Conservation (phyloP, 345 rosid genomes). For the Iberis pinnata region DNA sequence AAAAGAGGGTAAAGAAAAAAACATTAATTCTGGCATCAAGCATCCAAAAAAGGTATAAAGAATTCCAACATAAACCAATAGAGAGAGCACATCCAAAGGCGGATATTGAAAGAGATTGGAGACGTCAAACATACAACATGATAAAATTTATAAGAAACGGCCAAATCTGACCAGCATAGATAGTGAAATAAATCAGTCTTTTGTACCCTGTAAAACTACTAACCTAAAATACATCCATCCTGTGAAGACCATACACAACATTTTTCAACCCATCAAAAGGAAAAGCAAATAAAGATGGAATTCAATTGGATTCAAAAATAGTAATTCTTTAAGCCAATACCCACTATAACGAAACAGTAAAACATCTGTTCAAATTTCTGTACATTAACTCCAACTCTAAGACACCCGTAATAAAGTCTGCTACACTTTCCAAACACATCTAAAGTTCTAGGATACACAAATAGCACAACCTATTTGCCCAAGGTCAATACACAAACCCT, state of each 20-base stretch:
- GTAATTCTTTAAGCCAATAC: slow-evolving; percentile 15
- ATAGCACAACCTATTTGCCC: slow-evolving; percentile 41
- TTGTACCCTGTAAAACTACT: slow-evolving; percentile 28
- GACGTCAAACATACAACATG: slow-evolving; percentile 8
- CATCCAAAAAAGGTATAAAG: slow-evolving; percentile 10
- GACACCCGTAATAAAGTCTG: slow-evolving; percentile 34
- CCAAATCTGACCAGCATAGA: slow-evolving; percentile 12
- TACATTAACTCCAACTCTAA: slow-evolving; percentile 43
- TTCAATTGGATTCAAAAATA: slow-evolving; percentile 5
- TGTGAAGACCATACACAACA: slow-evolving; percentile 22
- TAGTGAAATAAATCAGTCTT: slow-evolving; percentile 18
- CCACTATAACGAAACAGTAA: slow-evolving; percentile 24
- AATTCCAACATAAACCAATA: slow-evolving; percentile 17
- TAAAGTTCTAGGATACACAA: slow-evolving; percentile 45
- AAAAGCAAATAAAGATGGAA: slow-evolving; percentile 15
- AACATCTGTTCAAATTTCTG: slow-evolving; percentile 23
- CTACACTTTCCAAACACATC: slow-evolving; percentile 49
- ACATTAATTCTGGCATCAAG: slow-evolving; percentile 16
- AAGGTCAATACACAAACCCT: slow-evolving; percentile 36
- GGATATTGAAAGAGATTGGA: slow-evolving; percentile 2
- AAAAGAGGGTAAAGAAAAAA: slow-evolving; percentile 13
- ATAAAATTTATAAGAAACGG: not conserved
- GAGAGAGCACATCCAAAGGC: slow-evolving; percentile 14
- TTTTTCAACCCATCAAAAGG: slow-evolving; percentile 27
- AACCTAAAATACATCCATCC: slow-evolving; percentile 34